Evolutionary conservation across 2,329 filamentous ascomycete species (phyloP), one percentile per base, ranked within the genome.

Genomic region (Cytospora leucostoma): DNA sequence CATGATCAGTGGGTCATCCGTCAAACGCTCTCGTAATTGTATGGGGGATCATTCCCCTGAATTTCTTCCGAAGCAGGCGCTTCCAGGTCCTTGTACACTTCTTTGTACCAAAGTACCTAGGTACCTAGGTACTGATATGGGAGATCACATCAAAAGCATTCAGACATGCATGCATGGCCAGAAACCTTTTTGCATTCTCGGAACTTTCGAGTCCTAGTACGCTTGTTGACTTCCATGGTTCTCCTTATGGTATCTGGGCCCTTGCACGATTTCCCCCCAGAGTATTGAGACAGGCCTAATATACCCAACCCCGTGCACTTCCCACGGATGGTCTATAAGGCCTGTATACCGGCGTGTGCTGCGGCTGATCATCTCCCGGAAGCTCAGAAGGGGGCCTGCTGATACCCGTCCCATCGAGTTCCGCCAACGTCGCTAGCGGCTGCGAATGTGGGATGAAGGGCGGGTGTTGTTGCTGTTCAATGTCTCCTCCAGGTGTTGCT

Each of bases 321-420:
- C 44, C 44, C 44, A 47, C n/a, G 15, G 51, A 35, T 4, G 60
- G 63, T 21, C 55, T 56, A n/a, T 65, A 65, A n/a, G 51, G 63
- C 15, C 59, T 40, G 38, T 59, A 65, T 13, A 27, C 34, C 21
- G 38, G 44, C 11, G 60, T 37, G 15, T 35, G 32, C 5, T 49
- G 51, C n/a, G 38, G 7, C 35, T 52, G 35, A 13, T 51, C 21
- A 38, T 19, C 17, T 10, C n/a, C 40, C 47, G 56, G 50, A n/a
- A 56, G 19, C 47, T 63, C 63, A 34, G 56, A n/a, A 37, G 44
- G 50, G 32, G 61, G 51, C 21, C 38, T 52, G 13, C 15, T 33
- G 7, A 47, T 32, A 3, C 19, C 37, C 44, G 40, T 55, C n/a
- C 56, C 64, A 19, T 65, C 64, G 27, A 61, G 64, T 54, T 65